Base-by-base conservation (phyloP, 2,329 filamentous ascomycete species). In the Cercospora sp. region DNA sequence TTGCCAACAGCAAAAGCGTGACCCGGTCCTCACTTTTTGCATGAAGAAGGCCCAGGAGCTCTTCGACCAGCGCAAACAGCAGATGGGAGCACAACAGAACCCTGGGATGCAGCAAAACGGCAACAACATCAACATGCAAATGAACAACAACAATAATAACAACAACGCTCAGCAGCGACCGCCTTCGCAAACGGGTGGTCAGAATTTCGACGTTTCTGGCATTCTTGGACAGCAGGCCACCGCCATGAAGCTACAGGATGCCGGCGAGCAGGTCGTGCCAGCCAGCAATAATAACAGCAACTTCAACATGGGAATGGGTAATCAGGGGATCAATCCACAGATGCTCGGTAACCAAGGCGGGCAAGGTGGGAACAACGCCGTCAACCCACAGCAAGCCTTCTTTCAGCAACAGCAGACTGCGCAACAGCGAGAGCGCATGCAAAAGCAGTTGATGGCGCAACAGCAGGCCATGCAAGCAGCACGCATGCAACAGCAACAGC, bases 251-350 rank as follows among this genome's bases (percentile, higher is more conserved):
- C 84, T 84, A 16, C 86, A 87, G 73, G 85, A 89, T 76, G 85
- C 85, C 60, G 87, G 87, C 8, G 86, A 88, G 69, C 80, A 86
- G 51, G 87, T 89, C n/a, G 87, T 90, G 3, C 87, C 87, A 9
- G 87, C 87, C 6, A 90, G 86, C 76, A 87, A 85, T 73, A 85
- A 85, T 63, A 81, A 82, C 68, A 71, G 69, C 60, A 62, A 58
- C 20, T 65, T 67, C 66, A 84, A 82, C 71, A 71, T 74, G 63
- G 65, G 64, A 12, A 48, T 71, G 10, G 70, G 69, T 55, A 71
- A 75, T 48, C 72, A 75, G 48, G 69, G 68, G 60, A 70, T 78
- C 66, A 78, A 77, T 64, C 75, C 76, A 23, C 79, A 79, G 55
- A 79, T 81, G 77, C 73, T 77, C 31, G 77, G 73, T 13, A 81